Conservation (phyloP, 768 basidiomycete species). For the Termitomyces sp. region DNA sequence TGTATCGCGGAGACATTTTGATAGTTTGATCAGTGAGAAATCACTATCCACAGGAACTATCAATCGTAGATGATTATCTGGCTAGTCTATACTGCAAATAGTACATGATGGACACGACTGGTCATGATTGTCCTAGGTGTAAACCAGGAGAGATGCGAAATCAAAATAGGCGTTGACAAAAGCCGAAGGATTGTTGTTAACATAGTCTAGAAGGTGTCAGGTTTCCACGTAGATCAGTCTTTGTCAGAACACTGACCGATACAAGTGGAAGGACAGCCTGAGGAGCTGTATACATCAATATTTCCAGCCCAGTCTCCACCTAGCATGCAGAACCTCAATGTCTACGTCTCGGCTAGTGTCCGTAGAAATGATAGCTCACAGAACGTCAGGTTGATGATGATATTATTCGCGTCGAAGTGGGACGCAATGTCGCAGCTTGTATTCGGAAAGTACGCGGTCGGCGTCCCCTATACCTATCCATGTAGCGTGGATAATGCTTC, state of each 20-base stretch:
- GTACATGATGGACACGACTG: background rate
- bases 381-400: constrained; percentile 55
- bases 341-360: background rate
- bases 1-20: background rate
- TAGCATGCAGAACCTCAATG: constrained; percentile 5
- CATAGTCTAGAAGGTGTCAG: constrained; percentile 36
- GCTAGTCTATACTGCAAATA: background rate
- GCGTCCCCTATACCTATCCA: constrained; percentile 36
- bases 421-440: constrained; percentile 50
- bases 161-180: constrained; percentile 69
- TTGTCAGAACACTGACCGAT: constrained; percentile 34
- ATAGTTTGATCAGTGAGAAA: background rate
- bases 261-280: constrained; percentile 54
- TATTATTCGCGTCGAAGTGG: constrained; percentile 50
- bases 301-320: constrained; percentile 57
- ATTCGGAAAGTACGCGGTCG: constrained; percentile 55
- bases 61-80: background rate
- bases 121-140: constrained; percentile 11
- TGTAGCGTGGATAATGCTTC: background rate
- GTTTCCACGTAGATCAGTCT: background rate
- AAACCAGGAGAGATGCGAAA: constrained; percentile 47
- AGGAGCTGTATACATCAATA: constrained; percentile 34
- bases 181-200: constrained; percentile 54
- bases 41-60: background rate
- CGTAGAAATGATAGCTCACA: constrained; percentile 21